These are phyloP conservation scores for Datisca glomerata DNA, from an alignment of 306 rosid species.

Conservation along the genomic window DNA sequence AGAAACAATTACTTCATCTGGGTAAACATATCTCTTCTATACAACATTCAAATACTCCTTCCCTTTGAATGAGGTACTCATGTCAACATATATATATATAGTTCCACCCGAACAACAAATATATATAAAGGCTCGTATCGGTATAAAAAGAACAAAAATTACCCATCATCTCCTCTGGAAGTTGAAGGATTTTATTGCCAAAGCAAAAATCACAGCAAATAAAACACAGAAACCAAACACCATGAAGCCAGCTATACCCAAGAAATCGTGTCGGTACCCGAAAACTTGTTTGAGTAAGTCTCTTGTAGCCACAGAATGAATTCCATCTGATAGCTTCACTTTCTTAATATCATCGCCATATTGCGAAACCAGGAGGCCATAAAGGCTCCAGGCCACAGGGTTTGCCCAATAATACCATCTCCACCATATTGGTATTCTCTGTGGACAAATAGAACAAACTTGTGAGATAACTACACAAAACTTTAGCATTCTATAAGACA, in stretches of 20 bases:
- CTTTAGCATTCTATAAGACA: no score
- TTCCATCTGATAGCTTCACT: conserved; percentile 68
- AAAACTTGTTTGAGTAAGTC: conserved; percentile 44
- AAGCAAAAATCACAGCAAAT: conserved; percentile 75
- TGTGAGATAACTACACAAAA: no score
- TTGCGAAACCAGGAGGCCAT: conserved; percentile 84
- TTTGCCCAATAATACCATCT: conserved; percentile 99
- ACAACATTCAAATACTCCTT: background rate
- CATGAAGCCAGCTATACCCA: conserved; percentile 56
- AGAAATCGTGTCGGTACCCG: conserved; percentile 77
- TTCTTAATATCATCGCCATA: conserved; percentile 46
- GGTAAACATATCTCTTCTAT: background rate
- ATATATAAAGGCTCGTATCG: no score
- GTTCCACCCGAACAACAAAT: background rate
- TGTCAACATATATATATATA: background rate
- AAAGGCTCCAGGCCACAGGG: conserved; percentile 89
- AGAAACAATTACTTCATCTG: background rate
- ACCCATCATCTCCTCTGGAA: conserved; percentile 80
- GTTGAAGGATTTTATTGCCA: conserved; percentile 92
- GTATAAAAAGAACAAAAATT: background rate
- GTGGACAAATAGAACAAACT: conserved; percentile 20
- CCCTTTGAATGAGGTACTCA: no score
- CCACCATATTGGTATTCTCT: conserved; percentile 99
- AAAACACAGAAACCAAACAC: conserved; percentile 80
- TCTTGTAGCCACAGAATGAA: conserved; percentile 18